phyloP scores from a whole-genome alignment of 306 rosid species.

The Oemleria cerasiformis region DNA sequence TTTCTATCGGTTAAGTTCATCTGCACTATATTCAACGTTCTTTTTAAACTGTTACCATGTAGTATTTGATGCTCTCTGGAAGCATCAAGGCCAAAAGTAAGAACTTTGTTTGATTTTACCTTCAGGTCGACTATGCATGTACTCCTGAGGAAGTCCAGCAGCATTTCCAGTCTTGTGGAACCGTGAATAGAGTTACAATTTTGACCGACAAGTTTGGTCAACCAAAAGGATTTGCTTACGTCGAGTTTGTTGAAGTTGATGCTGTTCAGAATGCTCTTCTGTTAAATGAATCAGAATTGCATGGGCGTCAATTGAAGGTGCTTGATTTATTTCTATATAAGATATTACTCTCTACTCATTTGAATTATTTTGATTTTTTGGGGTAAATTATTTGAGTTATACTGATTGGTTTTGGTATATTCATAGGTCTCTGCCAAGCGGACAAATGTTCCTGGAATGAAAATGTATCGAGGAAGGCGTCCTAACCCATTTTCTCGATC shows the following conservation, averaged over 20 bases:
- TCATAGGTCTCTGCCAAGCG: slow-evolving; percentile 93
- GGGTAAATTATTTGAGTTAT: slow-evolving; percentile 18
- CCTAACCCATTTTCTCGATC: slow-evolving; percentile 52
- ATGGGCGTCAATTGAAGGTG: slow-evolving; percentile 98
- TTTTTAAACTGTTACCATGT: slow-evolving; percentile 1
- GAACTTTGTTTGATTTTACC: slow-evolving; percentile 6
- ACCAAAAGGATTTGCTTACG: slow-evolving; percentile 98
- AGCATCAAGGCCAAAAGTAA: neutral
- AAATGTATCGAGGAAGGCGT: slow-evolving; percentile 83
- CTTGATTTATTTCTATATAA: neutral
- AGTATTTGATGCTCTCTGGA: neutral
- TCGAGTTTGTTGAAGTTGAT: slow-evolving; percentile 93
- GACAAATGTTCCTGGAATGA: slow-evolving; percentile 93
- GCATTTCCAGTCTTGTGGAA: slow-evolving; percentile 99
- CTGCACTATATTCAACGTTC: neutral
- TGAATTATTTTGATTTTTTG: slow-evolving; percentile 23
- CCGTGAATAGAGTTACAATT: slow-evolving; percentile 96
- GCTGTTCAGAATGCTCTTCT: slow-evolving; percentile 93
- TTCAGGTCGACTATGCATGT: slow-evolving; percentile 95
- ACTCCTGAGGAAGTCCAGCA: slow-evolving; percentile 99
- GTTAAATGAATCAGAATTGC: slow-evolving; percentile 93
- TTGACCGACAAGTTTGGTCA: slow-evolving; percentile 99
- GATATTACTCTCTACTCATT: slow-evolving; percentile 12
- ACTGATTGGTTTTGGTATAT: slow-evolving; percentile 26
- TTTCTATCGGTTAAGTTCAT: neutral